These are phyloP conservation scores for Microsporum ferrugineum DNA, from an alignment of 2,329 filamentous ascomycete species.

Conservation along the genomic window DNA sequence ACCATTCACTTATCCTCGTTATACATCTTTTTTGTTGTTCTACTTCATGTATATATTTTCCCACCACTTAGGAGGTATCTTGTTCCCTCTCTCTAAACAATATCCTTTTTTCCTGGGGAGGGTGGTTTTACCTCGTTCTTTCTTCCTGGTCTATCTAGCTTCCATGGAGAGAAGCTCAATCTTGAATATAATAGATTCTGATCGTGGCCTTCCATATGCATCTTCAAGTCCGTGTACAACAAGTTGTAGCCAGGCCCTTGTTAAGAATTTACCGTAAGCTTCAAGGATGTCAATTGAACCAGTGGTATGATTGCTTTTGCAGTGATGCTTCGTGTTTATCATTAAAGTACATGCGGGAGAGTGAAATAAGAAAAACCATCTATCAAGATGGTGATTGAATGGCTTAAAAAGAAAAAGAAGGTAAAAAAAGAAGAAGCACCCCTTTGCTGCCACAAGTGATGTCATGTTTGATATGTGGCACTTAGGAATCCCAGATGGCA, in stretches of 20 bases:
- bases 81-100: not conserved
- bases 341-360: not conserved
- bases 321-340: not conserved
- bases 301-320: not conserved
- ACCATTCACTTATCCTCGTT: not conserved
- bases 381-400: not conserved
- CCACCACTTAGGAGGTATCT: not conserved
- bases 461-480: not conserved
- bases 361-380: not conserved
- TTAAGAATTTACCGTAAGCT: no score
- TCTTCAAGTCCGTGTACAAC: no score
- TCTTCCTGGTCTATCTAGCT: not conserved
- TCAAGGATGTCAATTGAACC: no score
- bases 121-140: not conserved
- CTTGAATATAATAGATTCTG: no score
- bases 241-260: no score
- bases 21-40: not conserved
- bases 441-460: not conserved
- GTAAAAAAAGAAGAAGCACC: not conserved
- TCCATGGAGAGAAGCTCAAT: no score
- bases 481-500: slow-evolving; percentile 60
- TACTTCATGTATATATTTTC: slow-evolving; percentile 1
- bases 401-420: no score
- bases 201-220: no score
- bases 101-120: not conserved